Evolutionary conservation across 164 flowering plant species (phyloP), one percentile per base, ranked within the genome.

Genomic region (grape (Vitis vinifera)): DNA sequence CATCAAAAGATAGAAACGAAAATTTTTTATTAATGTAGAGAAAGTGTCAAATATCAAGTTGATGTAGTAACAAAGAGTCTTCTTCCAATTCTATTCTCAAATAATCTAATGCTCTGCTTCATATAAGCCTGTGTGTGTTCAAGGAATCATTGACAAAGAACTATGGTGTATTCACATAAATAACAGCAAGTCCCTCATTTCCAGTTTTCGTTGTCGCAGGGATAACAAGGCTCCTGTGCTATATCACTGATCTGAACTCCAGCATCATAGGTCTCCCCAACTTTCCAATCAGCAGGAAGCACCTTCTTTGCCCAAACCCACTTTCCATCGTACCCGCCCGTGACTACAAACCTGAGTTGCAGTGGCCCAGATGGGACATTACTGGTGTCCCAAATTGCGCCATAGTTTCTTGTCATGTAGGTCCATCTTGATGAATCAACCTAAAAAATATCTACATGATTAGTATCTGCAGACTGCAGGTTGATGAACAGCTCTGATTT

Each of bases 381-480:
- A 56, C 82, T 81, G 3, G 94, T 91, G 62, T 83, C 87, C 97
- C 97, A 92, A 0, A 92, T 82, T 0, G 96, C 94, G 13, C 97
- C 97, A 23, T 80, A 37, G 7, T 78, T 90, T 55, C 93, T 65
- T 63, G 75, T 82, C 95, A 94, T 61, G 82, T 9, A 84, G 10
- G 51, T 66, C 95, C 94, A 88, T 65, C 70, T 80, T n/a, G 90
- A 51, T 6, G 89, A 75, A 29, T 91, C 92, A n/a, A 83, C 91
- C 95, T 92, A 59, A 58, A 6, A 66, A 62, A 11, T n/a, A 48
- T 1, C 1, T n/a, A 16, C 55, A 49, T 50, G 19, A 31, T 9
- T 14, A 10, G 9, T 68, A 37, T 37, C 44, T 37, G 44, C 44
- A 37, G 44, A 37, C 4, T 37, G 44, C 44, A 37, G 44, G 44